A percentile compares a stretch with the other conserved stretches of the same genome.
Evolutionary conservation across 495 filamentous ascomycete genomes (phyloP).

Genomic region (Poronia punctata): DNA sequence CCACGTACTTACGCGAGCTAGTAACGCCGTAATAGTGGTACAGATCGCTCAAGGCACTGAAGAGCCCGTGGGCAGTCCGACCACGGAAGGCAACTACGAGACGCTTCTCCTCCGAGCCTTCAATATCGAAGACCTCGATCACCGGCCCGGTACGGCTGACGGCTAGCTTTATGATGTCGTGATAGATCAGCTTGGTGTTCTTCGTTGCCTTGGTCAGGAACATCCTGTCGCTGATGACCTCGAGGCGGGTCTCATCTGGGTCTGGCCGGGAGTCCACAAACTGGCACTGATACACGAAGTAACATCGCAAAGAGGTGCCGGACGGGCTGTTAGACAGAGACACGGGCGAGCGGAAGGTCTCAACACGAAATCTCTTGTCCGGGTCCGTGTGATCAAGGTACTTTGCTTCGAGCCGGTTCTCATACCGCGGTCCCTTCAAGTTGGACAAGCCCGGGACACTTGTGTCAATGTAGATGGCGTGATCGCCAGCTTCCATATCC

Average conservation of each 20-base stretch:
- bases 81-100: conserved; percentile 91
- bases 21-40: conserved; percentile 99
- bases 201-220: conserved; percentile 93
- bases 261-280: conserved; percentile 69
- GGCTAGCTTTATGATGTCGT: conserved; percentile 81
- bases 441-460: conserved; percentile 77
- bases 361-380: conserved; percentile 69
- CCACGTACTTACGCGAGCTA: conserved; percentile 92
- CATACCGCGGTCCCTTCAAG: conserved; percentile 75
- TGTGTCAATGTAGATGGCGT: conserved; percentile 98
- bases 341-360: conserved; percentile 91
- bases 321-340: conserved; percentile 47
- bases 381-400: conserved; percentile 73
- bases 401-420: conserved; percentile 89
- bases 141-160: conserved; percentile 82
- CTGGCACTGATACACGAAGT: conserved; percentile 95
- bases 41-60: conserved; percentile 89
- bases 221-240: conserved; percentile 85
- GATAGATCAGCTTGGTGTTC: conserved; percentile 92
- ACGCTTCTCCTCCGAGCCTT: conserved; percentile 81
- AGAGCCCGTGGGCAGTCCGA: conserved; percentile 85
- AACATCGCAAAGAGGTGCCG: conserved; percentile 84
- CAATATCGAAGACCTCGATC: conserved; percentile 96
- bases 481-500: conserved; percentile 90
- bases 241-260: conserved; percentile 77